phyloP scores from a whole-genome alignment of 2,329 filamentous ascomycete species.

The Penicillium sp. region DNA sequence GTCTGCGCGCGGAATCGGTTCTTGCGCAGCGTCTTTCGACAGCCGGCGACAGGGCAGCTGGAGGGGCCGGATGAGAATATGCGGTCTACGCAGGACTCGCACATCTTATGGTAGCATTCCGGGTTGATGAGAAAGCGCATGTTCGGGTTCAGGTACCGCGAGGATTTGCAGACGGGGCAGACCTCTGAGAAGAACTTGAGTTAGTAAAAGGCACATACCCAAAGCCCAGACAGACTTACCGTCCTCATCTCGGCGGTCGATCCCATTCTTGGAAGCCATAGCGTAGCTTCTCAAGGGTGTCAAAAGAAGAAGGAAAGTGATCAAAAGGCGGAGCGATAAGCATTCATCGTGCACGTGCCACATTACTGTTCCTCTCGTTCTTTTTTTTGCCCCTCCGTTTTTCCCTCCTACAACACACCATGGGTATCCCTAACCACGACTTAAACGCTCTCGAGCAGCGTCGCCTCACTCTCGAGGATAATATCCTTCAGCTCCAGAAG shows the following conservation, averaged over 20 bases:
- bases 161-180: constrained; percentile 96
- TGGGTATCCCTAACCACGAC: constrained; percentile 46
- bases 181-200: constrained; percentile 56
- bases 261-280: constrained; percentile 30
- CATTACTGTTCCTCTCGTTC: constrained; percentile 14
- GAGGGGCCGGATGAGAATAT: constrained; percentile 91
- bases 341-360: constrained; percentile 25
- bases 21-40: constrained; percentile 80
- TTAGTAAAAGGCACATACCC: constrained; percentile 6
- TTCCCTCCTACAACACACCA: constrained; percentile 11
- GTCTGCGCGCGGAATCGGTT: constrained; percentile 82
- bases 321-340: constrained; percentile 8
- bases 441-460: constrained; percentile 72
- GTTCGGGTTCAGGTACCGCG: constrained; percentile 88
- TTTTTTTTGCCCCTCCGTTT: constrained; percentile 5
- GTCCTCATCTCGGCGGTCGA: constrained; percentile 42
- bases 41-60: constrained; percentile 87
- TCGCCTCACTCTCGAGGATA: constrained; percentile 70
- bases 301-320: constrained; percentile 8
- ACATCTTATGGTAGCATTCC: constrained; percentile 99
- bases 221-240: constrained; percentile 26
- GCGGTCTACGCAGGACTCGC: constrained; percentile 89
- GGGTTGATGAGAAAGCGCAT: constrained; percentile 96
- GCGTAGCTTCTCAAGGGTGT: constrained; percentile 3
- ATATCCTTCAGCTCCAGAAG: constrained; percentile 69